Conservation (phyloP, 768 basidiomycete species). For the Sarcomyxa edulis region DNA sequence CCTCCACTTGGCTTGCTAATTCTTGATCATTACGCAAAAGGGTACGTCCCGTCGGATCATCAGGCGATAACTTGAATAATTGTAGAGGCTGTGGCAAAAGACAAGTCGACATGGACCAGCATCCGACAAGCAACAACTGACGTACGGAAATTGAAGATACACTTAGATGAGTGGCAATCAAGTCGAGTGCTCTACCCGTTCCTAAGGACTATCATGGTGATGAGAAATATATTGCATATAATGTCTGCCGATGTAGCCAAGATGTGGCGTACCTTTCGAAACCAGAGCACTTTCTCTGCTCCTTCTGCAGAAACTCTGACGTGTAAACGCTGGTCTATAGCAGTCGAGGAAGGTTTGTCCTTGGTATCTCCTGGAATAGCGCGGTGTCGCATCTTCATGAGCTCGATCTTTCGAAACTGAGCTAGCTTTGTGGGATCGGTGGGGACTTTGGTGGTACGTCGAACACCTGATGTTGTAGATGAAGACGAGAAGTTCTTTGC, state of each 20-base stretch:
- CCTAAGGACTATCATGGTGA: constrained; percentile 43
- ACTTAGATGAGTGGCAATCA: constrained; percentile 34
- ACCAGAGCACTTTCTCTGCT: constrained; percentile 56
- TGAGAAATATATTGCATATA: background rate
- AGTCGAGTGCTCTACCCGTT: constrained; percentile 60
- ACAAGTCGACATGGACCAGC: too few relatives aligned
- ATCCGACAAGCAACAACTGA: too few relatives aligned
- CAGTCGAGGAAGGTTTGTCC: constrained; percentile 39
- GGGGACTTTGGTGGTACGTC: constrained; percentile 26
- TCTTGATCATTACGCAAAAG: constrained; percentile 42
- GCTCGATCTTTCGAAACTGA: constrained; percentile 50
- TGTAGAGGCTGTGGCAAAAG: constrained; percentile 32
- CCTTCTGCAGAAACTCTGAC: constrained; percentile 36
- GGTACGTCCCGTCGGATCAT: constrained; percentile 17
- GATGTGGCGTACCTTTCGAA: constrained; percentile 52
- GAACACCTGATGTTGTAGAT: constrained; percentile 12
- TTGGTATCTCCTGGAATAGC: constrained; percentile 61
- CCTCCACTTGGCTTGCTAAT: constrained; percentile 47
- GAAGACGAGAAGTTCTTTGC: constrained; percentile 41
- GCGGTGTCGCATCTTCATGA: constrained; percentile 72
- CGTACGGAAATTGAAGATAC: constrained; percentile 24
- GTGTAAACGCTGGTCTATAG: constrained; percentile 55
- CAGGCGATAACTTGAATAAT: constrained; percentile 23
- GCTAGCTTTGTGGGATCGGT: constrained; percentile 50
- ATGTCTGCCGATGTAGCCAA: constrained; percentile 1